Percentiles rank a stretch among this genome's conserved stretches.
Conservation (phyloP, 441 rosid species). For the Eruca vesicaria region DNA sequence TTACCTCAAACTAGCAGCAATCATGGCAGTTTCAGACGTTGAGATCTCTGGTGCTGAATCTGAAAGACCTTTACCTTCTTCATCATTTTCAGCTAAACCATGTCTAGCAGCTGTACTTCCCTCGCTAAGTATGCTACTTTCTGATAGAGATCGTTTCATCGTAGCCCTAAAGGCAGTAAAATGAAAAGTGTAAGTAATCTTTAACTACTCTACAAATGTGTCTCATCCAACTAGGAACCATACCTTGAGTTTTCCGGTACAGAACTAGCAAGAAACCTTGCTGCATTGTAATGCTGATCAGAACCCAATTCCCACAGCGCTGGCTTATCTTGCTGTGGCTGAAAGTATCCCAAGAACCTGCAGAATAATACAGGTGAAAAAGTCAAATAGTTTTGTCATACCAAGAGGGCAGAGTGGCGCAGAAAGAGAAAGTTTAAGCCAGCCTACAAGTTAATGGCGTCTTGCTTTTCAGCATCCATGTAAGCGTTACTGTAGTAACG, state of each 20-base stretch:
- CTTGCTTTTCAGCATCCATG: slow-evolving; percentile 76
- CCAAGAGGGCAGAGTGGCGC: neutral
- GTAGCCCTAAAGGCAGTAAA: slow-evolving; percentile 46
- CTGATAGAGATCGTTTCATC: slow-evolving; percentile 87
- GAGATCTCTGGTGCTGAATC: slow-evolving; percentile 72
- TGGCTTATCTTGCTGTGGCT: slow-evolving; percentile 86
- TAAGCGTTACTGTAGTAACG: slow-evolving; percentile 80
- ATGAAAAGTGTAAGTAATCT: slow-evolving; percentile 14
- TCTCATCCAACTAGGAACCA: neutral
- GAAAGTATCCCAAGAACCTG: slow-evolving; percentile 97
- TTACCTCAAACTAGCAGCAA: slow-evolving; percentile 53
- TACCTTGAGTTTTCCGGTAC: slow-evolving; percentile 58
- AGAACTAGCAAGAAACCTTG: slow-evolving; percentile 44
- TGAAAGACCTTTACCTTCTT: slow-evolving; percentile 53
- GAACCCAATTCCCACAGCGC: slow-evolving; percentile 95
- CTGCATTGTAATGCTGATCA: slow-evolving; percentile 70
- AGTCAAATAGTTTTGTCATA: slow-evolving; percentile 15
- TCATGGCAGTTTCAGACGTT: slow-evolving; percentile 48
- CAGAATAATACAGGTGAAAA: slow-evolving; percentile 4
- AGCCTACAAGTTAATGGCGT: slow-evolving; percentile 73
- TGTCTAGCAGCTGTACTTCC: slow-evolving; percentile 43
- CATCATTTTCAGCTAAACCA: slow-evolving; percentile 40
- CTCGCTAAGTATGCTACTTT: slow-evolving; percentile 69
- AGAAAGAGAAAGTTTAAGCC: neutral
- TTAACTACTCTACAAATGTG: neutral